phyloP scores from a whole-genome alignment of 257 asterid species.

The Gentiana straminea region DNA sequence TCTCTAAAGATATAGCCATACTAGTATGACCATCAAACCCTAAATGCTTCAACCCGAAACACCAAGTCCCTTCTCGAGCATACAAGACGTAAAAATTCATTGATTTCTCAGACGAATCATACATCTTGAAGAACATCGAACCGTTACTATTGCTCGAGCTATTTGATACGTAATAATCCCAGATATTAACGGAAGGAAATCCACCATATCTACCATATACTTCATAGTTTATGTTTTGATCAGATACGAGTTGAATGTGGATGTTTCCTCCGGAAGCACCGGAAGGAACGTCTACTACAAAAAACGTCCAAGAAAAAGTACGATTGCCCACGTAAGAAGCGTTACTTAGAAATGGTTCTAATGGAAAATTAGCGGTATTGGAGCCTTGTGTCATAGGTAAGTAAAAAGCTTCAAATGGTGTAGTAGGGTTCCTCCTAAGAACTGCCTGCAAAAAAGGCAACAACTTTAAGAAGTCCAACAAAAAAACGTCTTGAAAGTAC shows the following conservation, averaged over 20 bases:
- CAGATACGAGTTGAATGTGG: slow-evolving; percentile 49
- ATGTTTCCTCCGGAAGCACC: slow-evolving; percentile 82
- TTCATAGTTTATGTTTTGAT: slow-evolving; percentile 43
- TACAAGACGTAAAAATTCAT: slow-evolving; percentile 66
- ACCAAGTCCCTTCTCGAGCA: slow-evolving; percentile 76
- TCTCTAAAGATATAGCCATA: slow-evolving; percentile 65
- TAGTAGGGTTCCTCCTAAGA: slow-evolving; percentile 42
- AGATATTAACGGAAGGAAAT: slow-evolving; percentile 54
- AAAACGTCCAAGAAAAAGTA: slow-evolving; percentile 61
- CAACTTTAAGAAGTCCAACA: slow-evolving; percentile 8
- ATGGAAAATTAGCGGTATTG: slow-evolving; percentile 49
- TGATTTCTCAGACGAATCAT: slow-evolving; percentile 47
- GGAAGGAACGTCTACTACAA: slow-evolving; percentile 62
- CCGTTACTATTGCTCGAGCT: slow-evolving; percentile 67
- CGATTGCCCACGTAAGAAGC: slow-evolving; percentile 27
- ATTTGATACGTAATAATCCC: slow-evolving; percentile 80
- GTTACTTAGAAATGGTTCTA: slow-evolving; percentile 78
- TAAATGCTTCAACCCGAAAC: slow-evolving; percentile 65
- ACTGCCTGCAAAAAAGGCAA: slow-evolving; percentile 50
- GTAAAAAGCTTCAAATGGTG: slow-evolving; percentile 72
- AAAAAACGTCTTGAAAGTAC: slow-evolving; percentile 30
- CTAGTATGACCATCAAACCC: slow-evolving; percentile 26
- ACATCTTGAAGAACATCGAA: slow-evolving; percentile 78
- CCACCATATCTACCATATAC: slow-evolving; percentile 83
- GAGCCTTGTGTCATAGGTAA: slow-evolving; percentile 46